These are phyloP conservation scores for Trametes sp. DNA, from an alignment of 1,284 basidiomycete genomes.

Conservation along the genomic window DNA sequence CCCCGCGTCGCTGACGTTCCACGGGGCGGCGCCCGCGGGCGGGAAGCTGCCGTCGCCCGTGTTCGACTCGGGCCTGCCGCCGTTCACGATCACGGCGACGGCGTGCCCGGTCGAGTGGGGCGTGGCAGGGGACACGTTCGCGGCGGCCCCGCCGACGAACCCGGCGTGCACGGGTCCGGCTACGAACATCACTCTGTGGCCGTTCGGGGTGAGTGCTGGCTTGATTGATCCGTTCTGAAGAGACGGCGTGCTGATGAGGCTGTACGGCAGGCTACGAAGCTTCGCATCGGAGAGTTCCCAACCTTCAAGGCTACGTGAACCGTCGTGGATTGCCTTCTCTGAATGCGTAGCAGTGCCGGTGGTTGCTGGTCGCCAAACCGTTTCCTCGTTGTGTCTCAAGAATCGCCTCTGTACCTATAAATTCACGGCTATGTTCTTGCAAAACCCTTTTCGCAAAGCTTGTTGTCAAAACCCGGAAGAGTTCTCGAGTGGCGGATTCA, in stretches of 20 bases:
- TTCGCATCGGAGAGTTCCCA: slow-evolving; percentile 64
- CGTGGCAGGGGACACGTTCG: slow-evolving; percentile 58
- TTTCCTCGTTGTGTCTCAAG: too few relatives aligned
- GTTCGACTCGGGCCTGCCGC: slow-evolving; percentile 61
- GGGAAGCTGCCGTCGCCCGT: slow-evolving; percentile 57
- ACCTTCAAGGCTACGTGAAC: slow-evolving; percentile 32
- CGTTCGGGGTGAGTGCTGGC: slow-evolving; percentile 57
- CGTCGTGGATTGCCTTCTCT: not conserved
- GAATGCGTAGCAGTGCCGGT: not conserved
- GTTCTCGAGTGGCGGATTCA: too few relatives aligned
- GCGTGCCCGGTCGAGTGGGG: slow-evolving; percentile 61
- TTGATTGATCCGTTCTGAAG: not conserved
- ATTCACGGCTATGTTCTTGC: too few relatives aligned
- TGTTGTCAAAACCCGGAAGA: too few relatives aligned
- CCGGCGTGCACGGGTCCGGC: slow-evolving; percentile 53
- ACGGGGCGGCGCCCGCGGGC: slow-evolving; percentile 45
- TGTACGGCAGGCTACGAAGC: slow-evolving; percentile 54
- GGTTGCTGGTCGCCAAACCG: too few relatives aligned
- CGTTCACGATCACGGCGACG: slow-evolving; percentile 56
- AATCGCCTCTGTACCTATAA: too few relatives aligned
- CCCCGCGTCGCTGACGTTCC: slow-evolving; percentile 57
- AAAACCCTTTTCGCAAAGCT: too few relatives aligned
- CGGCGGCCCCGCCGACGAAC: slow-evolving; percentile 55
- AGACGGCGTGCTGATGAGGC: slow-evolving; percentile 2
- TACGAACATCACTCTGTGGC: slow-evolving; percentile 56